Evolutionary conservation across 345 rosid genomes (phyloP), one percentile per base, ranked within the genome.

Genomic region (Hirschfeldia incana): DNA sequence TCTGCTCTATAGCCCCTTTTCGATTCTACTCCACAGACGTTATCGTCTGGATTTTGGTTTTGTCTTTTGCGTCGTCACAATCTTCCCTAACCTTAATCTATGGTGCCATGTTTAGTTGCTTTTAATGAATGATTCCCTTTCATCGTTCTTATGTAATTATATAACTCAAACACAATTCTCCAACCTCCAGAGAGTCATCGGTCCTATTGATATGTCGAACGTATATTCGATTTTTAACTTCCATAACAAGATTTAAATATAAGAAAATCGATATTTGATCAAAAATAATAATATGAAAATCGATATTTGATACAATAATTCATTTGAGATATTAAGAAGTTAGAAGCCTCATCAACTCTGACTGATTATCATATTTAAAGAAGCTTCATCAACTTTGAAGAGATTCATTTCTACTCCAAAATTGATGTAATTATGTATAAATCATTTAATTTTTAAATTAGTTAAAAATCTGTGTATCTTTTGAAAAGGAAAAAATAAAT

Each of bases 21-120:
- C 10, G 65, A 37, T 62, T 70, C 44, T 57, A 62, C 60, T 74
- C 79, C 79, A 80, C 83, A 67, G 74, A 80, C 79, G 78, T 74
- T 74, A 79, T 69, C 67, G 61, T 79, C 60, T 80, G 71, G 61
- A 53, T 74, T 79, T 68, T 5, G 69, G 28, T 68, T 80, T 80
- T 74, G 79, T 80, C 75, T 53, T 74, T 79, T 69, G 28, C 55
- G 37, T 74, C 66, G 51, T 28, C 71, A 64, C 26, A 8, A 74
- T 79, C 67, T 62, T 53, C 61, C 61, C 82, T 69, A 74, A 69
- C 34, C 70, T 51, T 69, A 74, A 79, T 78, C 73, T 67, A 49
- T 44, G 11, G 68, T 78, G 64, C 78, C 55, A 57, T 78, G 64
- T 59, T 79, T 33, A 79, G 8, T 8, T 33, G 46, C 70, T 79